phyloP scores from a whole-genome alignment of 2,329 filamentous ascomycete genomes.

The Ophidiomyces ophidiicola region DNA sequence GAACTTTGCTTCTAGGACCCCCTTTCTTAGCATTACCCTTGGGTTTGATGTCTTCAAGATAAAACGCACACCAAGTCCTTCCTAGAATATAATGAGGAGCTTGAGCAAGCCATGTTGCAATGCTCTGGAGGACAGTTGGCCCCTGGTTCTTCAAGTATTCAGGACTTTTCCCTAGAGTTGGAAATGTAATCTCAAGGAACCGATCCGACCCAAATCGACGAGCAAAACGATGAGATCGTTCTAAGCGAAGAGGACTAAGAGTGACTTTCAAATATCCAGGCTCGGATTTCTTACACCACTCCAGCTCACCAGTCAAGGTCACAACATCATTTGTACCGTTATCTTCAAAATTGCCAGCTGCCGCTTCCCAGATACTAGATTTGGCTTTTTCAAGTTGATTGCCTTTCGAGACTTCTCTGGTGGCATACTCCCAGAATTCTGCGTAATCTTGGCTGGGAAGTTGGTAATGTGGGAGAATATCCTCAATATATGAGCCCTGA shows the following conservation, averaged over 20 bases:
- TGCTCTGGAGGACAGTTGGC: slow-evolving; percentile 23
- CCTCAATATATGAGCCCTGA: slow-evolving; percentile 21
- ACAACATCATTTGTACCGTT: slow-evolving; percentile 27
- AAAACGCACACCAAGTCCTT: slow-evolving; percentile 36
- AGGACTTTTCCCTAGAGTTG: slow-evolving; percentile 18
- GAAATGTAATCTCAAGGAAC: slow-evolving; percentile 33
- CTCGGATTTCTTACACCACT: slow-evolving; percentile 26
- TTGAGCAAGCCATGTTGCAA: slow-evolving; percentile 32
- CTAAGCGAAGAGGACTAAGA: slow-evolving; percentile 32
- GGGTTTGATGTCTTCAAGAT: slow-evolving; percentile 29
- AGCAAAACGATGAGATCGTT: slow-evolving; percentile 35
- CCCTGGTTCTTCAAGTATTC: slow-evolving; percentile 9
- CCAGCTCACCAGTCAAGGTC: slow-evolving; percentile 30
- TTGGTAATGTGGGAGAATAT: slow-evolving; percentile 22
- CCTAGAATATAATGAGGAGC: slow-evolving; percentile 31
- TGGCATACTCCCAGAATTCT: slow-evolving; percentile 27
- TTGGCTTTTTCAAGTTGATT: slow-evolving; percentile 22
- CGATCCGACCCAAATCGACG: slow-evolving; percentile 37
- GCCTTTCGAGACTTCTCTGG: slow-evolving; percentile 18
- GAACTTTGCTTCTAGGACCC: slow-evolving; percentile 21
- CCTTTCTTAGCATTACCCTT: slow-evolving; percentile 20
- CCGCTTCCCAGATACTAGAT: slow-evolving; percentile 26
- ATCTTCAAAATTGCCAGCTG: slow-evolving; percentile 21
- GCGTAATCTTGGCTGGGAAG: slow-evolving; percentile 19
- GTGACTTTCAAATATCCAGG: slow-evolving; percentile 28